phyloP scores from a whole-genome alignment of 176 grass and related monocot genomes.

The Avena insularis region DNA sequence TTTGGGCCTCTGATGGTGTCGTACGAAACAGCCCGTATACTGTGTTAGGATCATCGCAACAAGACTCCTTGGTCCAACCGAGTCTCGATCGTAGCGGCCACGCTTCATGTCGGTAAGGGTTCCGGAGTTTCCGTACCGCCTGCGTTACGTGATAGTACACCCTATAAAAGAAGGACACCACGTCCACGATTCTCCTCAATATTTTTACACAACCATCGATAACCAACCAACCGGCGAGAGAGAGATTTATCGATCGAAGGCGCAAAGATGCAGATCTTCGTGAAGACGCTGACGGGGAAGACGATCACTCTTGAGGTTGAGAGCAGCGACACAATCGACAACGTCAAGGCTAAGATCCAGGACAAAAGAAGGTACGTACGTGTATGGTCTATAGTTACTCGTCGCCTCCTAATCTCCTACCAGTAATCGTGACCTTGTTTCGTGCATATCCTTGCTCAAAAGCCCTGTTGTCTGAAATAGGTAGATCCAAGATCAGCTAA shows the following conservation, averaged over 20 bases:
- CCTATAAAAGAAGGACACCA: background rate
- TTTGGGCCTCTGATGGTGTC: too few species aligned
- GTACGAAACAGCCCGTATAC: too few species aligned
- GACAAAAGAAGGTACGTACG: constrained; percentile 49
- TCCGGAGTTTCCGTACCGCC: too few species aligned
- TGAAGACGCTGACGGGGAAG: constrained; percentile 44
- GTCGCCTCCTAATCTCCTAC: background rate
- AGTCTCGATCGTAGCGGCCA: too few species aligned
- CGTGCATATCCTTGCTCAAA: too few species aligned
- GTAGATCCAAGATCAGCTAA: background rate
- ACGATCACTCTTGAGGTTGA: constrained; percentile 46
- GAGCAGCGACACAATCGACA: constrained; percentile 73
- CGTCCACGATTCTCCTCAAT: background rate
- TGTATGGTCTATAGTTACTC: background rate
- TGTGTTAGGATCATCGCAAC: too few species aligned
- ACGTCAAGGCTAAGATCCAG: constrained; percentile 76
- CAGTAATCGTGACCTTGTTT: too few species aligned
- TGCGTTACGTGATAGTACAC: too few species aligned
- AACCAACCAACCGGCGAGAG: background rate
- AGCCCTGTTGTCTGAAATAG: background rate
- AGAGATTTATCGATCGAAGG: background rate
- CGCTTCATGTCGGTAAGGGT: too few species aligned
- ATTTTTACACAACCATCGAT: background rate
- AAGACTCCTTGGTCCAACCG: too few species aligned
- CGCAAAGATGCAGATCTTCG: constrained; percentile 48